Percentiles rank a stretch among this genome's conserved stretches.
phyloP scores from a whole-genome alignment of 2,329 filamentous ascomycete genomes.

The Fusarium secorum region DNA sequence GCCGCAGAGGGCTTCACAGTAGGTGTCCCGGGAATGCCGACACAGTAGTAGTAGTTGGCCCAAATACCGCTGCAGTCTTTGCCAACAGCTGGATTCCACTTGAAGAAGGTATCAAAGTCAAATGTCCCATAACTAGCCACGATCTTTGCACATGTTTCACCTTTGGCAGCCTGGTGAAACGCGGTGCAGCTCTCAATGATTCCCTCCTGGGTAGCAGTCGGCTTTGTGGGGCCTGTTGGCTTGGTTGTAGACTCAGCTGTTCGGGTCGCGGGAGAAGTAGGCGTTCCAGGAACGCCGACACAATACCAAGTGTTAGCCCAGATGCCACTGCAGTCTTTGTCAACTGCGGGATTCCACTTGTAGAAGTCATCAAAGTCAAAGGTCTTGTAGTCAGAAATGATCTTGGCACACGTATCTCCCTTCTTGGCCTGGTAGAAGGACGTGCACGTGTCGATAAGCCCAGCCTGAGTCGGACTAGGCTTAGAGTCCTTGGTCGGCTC shows the following conservation, averaged over 20 bases:
- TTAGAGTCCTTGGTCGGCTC: background rate
- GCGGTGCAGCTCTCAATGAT: background rate
- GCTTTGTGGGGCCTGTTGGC: background rate
- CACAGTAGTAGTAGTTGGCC: background rate
- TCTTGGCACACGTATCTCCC: slow-evolving; percentile 14
- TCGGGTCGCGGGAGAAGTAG: no score
- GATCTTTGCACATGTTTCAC: background rate
- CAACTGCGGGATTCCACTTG: background rate
- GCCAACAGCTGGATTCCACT: background rate
- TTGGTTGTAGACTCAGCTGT: background rate
- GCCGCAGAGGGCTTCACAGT: background rate
- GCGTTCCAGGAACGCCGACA: background rate
- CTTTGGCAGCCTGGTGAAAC: background rate
- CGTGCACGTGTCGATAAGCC: slow-evolving; percentile 2
- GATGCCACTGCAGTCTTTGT: background rate
- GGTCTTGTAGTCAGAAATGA: background rate
- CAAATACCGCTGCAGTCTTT: background rate
- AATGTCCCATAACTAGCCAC: background rate
- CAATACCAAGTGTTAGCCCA: slow-evolving; percentile 8
- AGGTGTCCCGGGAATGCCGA: background rate
- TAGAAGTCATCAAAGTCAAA: slow-evolving; percentile 15
- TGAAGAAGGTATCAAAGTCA: background rate
- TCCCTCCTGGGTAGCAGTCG: background rate
- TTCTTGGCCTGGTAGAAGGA: slow-evolving; percentile 18
- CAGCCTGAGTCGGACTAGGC: background rate